Evolutionary conservation across 2,329 filamentous ascomycete genomes (phyloP).

Genomic region (Clonostachys rhizophaga): DNA sequence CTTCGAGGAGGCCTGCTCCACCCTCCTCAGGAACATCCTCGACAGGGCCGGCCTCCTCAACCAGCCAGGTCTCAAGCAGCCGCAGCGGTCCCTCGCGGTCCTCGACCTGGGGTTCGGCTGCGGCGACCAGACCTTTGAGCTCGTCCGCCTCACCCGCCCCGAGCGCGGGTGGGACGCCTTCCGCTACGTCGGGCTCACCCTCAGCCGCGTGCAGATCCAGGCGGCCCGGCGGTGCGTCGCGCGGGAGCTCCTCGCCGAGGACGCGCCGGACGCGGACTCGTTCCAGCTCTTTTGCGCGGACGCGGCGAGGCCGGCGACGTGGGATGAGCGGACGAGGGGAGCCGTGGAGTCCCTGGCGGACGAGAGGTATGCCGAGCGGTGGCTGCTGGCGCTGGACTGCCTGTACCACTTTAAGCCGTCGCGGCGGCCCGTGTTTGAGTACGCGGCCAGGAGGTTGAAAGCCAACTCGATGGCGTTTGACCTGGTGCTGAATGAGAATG

Average conservation of each 20-base stretch:
- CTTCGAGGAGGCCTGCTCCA: slow-evolving; percentile 41
- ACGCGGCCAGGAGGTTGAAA: slow-evolving; percentile 29
- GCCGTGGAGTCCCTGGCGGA: slow-evolving; percentile 16
- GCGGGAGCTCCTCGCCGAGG: slow-evolving; percentile 10
- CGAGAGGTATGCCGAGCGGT: slow-evolving; percentile 23
- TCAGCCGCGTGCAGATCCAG: slow-evolving; percentile 38
- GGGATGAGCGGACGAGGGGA: slow-evolving; percentile 15
- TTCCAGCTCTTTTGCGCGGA: slow-evolving; percentile 41
- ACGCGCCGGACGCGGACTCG: slow-evolving; percentile 5
- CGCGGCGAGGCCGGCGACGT: slow-evolving; percentile 38
- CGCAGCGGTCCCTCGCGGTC: slow-evolving; percentile 20
- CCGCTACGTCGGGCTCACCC: slow-evolving; percentile 48
- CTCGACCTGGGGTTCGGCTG: slow-evolving; percentile 56
- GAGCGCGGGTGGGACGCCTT: slow-evolving; percentile 16
- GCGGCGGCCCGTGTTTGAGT: slow-evolving; percentile 35
- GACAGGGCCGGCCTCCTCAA: slow-evolving; percentile 30
- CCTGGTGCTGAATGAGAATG: slow-evolving; percentile 31
- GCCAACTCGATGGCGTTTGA: slow-evolving; percentile 53
- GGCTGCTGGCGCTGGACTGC: slow-evolving; percentile 51
- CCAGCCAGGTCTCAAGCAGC: not conserved
- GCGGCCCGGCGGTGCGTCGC: slow-evolving; percentile 22
- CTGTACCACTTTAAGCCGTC: slow-evolving; percentile 54
- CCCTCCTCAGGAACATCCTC: slow-evolving; percentile 42
- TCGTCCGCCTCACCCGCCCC: slow-evolving; percentile 22
- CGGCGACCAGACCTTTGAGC: slow-evolving; percentile 48